Base-by-base conservation (phyloP, 768 basidiomycete genomes). In the Amanita subjunquillea region DNA sequence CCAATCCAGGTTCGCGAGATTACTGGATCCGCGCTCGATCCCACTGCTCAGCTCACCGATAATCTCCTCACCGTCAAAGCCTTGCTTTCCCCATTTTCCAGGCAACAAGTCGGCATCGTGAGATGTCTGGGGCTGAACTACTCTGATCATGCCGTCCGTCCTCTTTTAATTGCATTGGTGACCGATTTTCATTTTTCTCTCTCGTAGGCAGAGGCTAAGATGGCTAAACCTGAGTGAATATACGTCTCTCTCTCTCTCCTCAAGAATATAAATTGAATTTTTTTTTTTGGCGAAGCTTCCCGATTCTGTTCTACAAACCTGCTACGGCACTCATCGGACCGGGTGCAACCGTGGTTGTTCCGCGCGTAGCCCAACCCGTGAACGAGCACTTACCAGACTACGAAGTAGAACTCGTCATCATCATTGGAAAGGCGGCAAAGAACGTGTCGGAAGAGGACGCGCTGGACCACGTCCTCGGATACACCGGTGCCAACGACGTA, bases 101-200 rank as follows among this genome's bases (percentile, higher is more conserved):
- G 76, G 39, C 78, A 83, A 55, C 73, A 87, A 60, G 72, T 89
- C 56, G 79, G 78, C 55, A 67, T 83, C 2, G 85, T 87, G 25
- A 77, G 88, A 9, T 89, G 87, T 66, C 67, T 91, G 10, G 88
- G 88, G 0, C 67, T 91, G 45, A 91, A 91, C 63, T 91, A 91
- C 62, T 76, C 77, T n/a, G 87, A 90, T 59, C 87, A 91, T 69
- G 89, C 89, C 6, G 88, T 72, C 59, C 55, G 76, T 65, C 32
- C 10, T 58, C 23, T 10, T 30, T 36, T 2, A 22, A 25, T 23
- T 22, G 13, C 48, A 29, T 37, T 34, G 36, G 7, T 39, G 12
- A 4, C 46, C 55, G 54, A 51, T 36, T 4, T 52, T 56, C 13
- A 53, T 6, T 41, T 45, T n/a, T 17, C 17, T 17, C 17, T 9